A percentile compares a stretch with the other conserved stretches of the same genome.
These are phyloP conservation scores for Brettanomyces anomalus DNA, from an alignment of 805 yeast genomes.

Conservation along the genomic window DNA sequence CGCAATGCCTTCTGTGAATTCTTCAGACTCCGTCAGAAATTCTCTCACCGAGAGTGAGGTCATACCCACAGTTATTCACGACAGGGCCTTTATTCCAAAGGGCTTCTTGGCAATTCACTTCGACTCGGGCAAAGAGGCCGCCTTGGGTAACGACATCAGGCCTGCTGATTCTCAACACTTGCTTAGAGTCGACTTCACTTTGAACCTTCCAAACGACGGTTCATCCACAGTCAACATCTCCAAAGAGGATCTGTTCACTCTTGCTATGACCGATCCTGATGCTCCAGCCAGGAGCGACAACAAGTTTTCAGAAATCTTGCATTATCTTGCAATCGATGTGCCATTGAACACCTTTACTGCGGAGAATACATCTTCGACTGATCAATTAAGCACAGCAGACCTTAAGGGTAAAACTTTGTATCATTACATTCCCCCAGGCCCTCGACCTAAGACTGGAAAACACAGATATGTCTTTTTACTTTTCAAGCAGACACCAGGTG, in stretches of 20 bases:
- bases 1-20: conserved; percentile 32
- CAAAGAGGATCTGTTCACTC: conserved; percentile 49
- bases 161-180: conserved; percentile 56
- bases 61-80: conserved; percentile 44
- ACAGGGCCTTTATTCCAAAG: conserved; percentile 28
- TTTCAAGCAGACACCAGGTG: conserved; percentile 52
- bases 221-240: conserved; percentile 26
- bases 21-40: conserved; percentile 46
- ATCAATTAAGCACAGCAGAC: conserved; percentile 27
- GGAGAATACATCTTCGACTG: conserved; percentile 13
- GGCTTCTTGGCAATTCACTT: conserved; percentile 59
- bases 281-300: conserved; percentile 80
- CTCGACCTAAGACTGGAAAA: conserved; percentile 79
- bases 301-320: conserved; percentile 84
- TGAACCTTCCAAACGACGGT: conserved; percentile 26
- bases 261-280: conserved; percentile 87
- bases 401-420: conserved; percentile 35
- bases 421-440: conserved; percentile 75
- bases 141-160: conserved; percentile 67
- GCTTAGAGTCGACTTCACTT: conserved; percentile 62
- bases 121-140: conserved; percentile 43
- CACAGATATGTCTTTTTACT: conserved; percentile 80
- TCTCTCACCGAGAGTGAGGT: conserved; percentile 39
- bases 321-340: conserved; percentile 56
- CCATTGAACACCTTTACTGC: conserved; percentile 31